Base-by-base conservation (phyloP, 495 filamentous ascomycete genomes). In the Pseudevernia furfuracea region DNA sequence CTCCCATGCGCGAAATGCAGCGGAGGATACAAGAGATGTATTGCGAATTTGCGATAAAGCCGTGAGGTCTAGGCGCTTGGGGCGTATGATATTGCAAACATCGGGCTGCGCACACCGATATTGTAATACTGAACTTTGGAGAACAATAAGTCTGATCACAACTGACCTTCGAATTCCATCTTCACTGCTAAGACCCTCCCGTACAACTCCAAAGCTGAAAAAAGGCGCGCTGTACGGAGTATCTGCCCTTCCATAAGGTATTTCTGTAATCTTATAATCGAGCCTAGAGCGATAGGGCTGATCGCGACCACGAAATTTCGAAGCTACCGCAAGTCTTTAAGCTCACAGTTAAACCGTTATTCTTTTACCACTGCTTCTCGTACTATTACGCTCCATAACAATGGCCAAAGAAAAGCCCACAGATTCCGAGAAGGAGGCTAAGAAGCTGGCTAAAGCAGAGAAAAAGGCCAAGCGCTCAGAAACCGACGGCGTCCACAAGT, bases 391-490 rank as follows among this genome's bases (percentile, higher is more conserved):
- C 28, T 28, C 49, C 36, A 65, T 68, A 71, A 78, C 63, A 65
- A 82, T 83, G 81, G 79, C 74, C 62, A 83, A 83, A 73, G 81
- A 83, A 68, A 81, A 77, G 71, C 71, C 76, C 66, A 70, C 74
- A 66, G 78, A 67, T 59, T 43, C 59, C 39, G 71, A 70, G 5
- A 57, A 63, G 28, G 76, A 87, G 78, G 82, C 85, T 73, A 81
- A 87, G 66, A 89, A 88, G 79, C 41, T 53, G 23, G 62, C 62
- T 2, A 88, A 87, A 79, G 78, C 81, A 58, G 84, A 88, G 80
- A 91, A 90, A 82, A 89, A 91, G 79, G 87, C 89, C 77, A 89
- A 89, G 79, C 85, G 85, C 66, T 78, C 85, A 72, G 88, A 90
- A 67, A 87, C 81, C 70, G 85, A 90, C 72, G 90, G 89, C 63